These are phyloP conservation scores for Diaporthe vaccinii DNA, from an alignment of 2,329 filamentous ascomycete genomes.

Conservation along the genomic window DNA sequence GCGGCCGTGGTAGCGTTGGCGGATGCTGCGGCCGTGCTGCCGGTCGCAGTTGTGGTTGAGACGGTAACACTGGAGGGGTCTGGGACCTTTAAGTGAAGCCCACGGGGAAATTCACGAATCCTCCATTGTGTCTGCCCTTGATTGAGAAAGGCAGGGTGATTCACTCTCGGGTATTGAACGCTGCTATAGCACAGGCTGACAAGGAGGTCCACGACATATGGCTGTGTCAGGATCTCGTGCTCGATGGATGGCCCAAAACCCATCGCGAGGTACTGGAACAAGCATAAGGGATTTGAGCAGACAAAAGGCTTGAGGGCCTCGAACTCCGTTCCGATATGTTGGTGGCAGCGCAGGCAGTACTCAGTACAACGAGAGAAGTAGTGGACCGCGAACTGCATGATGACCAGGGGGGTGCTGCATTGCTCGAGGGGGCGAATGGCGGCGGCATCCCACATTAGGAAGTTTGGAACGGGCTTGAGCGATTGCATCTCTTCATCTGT, in stretches of 20 bases:
- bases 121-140: slow-evolving; percentile 42
- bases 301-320: slow-evolving; percentile 84
- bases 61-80: not conserved
- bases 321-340: slow-evolving; percentile 73
- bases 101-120: slow-evolving; percentile 60
- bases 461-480: slow-evolving; percentile 1
- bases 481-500: slow-evolving; percentile 30
- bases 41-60: not conserved
- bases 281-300: slow-evolving; percentile 80
- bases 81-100: slow-evolving; percentile 55
- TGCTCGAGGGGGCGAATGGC: slow-evolving; percentile 40
- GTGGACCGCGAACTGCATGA: slow-evolving; percentile 82
- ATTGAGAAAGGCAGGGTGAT: not conserved
- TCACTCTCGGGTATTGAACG: slow-evolving; percentile 31
- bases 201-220: slow-evolving; percentile 86
- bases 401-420: slow-evolving; percentile 66
- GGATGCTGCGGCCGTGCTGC: not conserved
- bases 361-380: slow-evolving; percentile 86
- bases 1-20: not conserved
- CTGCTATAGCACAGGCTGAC: slow-evolving; percentile 85
- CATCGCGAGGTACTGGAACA: slow-evolving; percentile 90
- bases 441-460: slow-evolving; percentile 26
- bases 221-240: slow-evolving; percentile 83
- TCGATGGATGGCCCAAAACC: slow-evolving; percentile 89
- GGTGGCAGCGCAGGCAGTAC: slow-evolving; percentile 89